These are phyloP conservation scores for Gloeopeniophorella convolvens DNA, from an alignment of 768 basidiomycete species.

Conservation along the genomic window DNA sequence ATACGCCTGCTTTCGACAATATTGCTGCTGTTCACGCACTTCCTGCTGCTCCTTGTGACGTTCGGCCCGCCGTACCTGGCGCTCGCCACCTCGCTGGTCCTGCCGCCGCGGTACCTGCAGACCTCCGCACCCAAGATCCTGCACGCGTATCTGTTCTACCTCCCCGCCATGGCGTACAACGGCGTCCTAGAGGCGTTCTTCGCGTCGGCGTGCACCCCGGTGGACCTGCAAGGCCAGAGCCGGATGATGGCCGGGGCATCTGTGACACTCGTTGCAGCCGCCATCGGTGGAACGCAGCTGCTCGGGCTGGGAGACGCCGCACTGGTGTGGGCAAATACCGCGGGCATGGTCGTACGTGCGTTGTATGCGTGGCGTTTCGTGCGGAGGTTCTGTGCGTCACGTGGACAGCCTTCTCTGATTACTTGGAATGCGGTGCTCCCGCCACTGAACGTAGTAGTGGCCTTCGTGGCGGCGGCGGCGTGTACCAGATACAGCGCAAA, in stretches of 20 bases:
- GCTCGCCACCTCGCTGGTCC: conserved; percentile 57
- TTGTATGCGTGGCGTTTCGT: conserved; percentile 51
- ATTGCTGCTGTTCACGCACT: conserved; percentile 60
- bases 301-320: conserved; percentile 55
- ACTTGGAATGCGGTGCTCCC: conserved; percentile 24
- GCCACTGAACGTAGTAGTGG: conserved; percentile 22
- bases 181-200: conserved; percentile 91
- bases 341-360: conserved; percentile 58
- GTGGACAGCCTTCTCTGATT: conserved; percentile 17
- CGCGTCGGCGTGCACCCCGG: conserved; percentile 62
- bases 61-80: conserved; percentile 76
- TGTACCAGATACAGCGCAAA: conserved; percentile 25
- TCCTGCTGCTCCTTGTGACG: conserved; percentile 62
- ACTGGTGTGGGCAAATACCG: conserved; percentile 71
- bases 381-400: conserved; percentile 37
- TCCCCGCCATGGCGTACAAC: conserved; percentile 86
- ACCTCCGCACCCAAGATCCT: conserved; percentile 82
- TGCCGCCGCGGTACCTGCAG: conserved; percentile 60
- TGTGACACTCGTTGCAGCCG: conserved; percentile 50
- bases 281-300: conserved; percentile 39
- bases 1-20: conserved; percentile 39
- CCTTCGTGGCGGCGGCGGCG: conserved; percentile 23
- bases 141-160: conserved; percentile 75
- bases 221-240: conserved; percentile 65
- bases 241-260: conserved; percentile 83